phyloP scores from a whole-genome alignment of 768 basidiomycete species.

The Sporobolomyces pararoseus region DNA sequence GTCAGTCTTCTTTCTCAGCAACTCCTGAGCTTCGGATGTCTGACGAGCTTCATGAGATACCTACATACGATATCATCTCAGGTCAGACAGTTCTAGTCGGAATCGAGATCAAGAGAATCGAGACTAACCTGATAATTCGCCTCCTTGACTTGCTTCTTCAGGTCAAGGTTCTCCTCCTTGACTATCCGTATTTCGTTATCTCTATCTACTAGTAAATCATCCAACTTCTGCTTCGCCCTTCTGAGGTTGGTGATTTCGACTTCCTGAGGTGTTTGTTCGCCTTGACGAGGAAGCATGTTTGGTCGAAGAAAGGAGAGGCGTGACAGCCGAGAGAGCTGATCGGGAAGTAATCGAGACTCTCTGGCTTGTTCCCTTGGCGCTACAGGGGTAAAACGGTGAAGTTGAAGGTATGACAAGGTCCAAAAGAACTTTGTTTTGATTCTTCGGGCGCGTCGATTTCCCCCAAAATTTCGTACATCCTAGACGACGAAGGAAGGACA shows the following conservation, averaged over 20 bases:
- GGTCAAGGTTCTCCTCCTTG: neutral
- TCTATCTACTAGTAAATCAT: slow-evolving; percentile 4
- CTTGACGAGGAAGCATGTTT: neutral
- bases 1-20: slow-evolving; percentile 10
- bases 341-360: neutral
- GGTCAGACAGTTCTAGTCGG: neutral
- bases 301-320: neutral
- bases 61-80: neutral
- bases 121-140: neutral
- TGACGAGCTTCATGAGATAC: slow-evolving; percentile 11
- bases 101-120: neutral
- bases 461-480: too few species aligned
- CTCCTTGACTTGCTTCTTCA: slow-evolving; percentile 11
- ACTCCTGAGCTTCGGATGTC: slow-evolving; percentile 19
- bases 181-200: slow-evolving; percentile 13
- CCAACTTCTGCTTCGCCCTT: slow-evolving; percentile 21
- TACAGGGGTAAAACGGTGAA: neutral
- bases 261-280: slow-evolving; percentile 14
- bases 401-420: too few species aligned
- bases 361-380: neutral
- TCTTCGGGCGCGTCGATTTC: too few species aligned
- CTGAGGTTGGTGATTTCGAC: slow-evolving; percentile 10
- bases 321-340: neutral
- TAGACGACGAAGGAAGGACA: too few species aligned
- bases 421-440: too few species aligned